Evolutionary conservation across 768 basidiomycete species (phyloP).

Genomic region (Amanita fuliginea): DNA sequence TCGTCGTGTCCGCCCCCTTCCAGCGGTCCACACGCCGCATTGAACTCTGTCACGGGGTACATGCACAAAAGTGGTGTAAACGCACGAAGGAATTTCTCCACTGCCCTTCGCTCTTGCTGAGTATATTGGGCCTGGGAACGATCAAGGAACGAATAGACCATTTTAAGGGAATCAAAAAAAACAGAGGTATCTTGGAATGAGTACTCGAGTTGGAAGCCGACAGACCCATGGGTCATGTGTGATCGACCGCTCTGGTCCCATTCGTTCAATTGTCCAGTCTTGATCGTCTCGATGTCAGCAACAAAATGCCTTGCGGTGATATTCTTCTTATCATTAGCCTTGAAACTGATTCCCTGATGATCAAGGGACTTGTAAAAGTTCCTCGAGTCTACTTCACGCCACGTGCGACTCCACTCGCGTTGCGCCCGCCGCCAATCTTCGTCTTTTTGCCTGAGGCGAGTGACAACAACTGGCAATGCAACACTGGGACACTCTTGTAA

Average conservation of each 20-base stretch:
- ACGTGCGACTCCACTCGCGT: conserved; percentile 92
- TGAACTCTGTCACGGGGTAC: conserved; percentile 56
- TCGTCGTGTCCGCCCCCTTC: conserved; percentile 34
- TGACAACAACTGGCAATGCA: conserved; percentile 84
- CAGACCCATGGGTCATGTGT: conserved; percentile 32
- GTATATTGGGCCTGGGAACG: conserved; percentile 72
- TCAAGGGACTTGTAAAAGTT: conserved; percentile 98
- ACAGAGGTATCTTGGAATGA: conserved; percentile 68
- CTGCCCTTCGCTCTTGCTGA: conserved; percentile 62
- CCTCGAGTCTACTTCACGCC: conserved; percentile 93
- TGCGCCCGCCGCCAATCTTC: conserved; percentile 95
- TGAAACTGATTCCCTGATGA: conserved; percentile 92
- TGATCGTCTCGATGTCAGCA: conserved; percentile 62
- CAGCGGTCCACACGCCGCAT: conserved; percentile 47
- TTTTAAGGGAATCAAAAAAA: conserved; percentile 80
- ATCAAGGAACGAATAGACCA: conserved; percentile 87
- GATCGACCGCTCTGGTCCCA: conserved; percentile 24
- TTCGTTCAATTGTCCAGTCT: conserved; percentile 42
- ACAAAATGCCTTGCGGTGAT: conserved; percentile 81
- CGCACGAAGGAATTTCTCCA: conserved; percentile 76
- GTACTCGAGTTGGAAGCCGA: conserved; percentile 70
- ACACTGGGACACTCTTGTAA: conserved; percentile 88
- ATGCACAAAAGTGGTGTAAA: conserved; percentile 80
- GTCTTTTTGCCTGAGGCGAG: conserved; percentile 84
- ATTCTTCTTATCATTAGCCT: conserved; percentile 89